These are phyloP conservation scores for Ustilaginoidea virens DNA, from an alignment of 2,329 filamentous ascomycete species.

Conservation along the genomic window DNA sequence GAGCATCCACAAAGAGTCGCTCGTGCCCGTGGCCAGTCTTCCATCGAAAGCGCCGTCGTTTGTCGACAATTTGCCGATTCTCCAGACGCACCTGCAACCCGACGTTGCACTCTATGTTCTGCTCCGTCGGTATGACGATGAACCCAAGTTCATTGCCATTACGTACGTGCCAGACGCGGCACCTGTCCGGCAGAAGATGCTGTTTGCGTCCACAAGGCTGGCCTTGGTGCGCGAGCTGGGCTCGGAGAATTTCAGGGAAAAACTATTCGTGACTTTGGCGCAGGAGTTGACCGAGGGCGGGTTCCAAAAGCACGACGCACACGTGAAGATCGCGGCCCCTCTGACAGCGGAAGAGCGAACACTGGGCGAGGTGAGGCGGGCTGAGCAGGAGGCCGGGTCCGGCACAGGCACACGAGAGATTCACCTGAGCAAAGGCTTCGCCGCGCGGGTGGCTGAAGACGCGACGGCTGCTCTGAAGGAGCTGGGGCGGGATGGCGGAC, in stretches of 20 bases:
- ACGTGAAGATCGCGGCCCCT: slow-evolving; percentile 48
- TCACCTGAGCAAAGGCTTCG: slow-evolving; percentile 39
- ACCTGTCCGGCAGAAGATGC: slow-evolving; percentile 73
- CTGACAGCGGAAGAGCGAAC: slow-evolving; percentile 65
- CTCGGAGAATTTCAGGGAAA: slow-evolving; percentile 63
- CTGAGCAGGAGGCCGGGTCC: slow-evolving; percentile 57
- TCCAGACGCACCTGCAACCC: slow-evolving; percentile 48
- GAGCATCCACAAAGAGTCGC: slow-evolving; percentile 52
- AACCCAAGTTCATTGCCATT: slow-evolving; percentile 48
- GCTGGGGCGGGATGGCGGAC: slow-evolving; percentile 34
- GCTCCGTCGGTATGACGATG: slow-evolving; percentile 47
- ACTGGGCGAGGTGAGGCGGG: slow-evolving; percentile 56
- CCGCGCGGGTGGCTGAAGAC: slow-evolving; percentile 44
- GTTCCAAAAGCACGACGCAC: slow-evolving; percentile 58
- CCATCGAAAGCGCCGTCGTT: slow-evolving; percentile 44
- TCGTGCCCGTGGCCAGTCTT: slow-evolving; percentile 41
- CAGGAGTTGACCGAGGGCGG: slow-evolving; percentile 55
- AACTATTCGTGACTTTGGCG: slow-evolving; percentile 54
- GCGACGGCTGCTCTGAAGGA: slow-evolving; percentile 48
- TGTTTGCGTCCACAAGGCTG: slow-evolving; percentile 64
- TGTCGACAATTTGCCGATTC: slow-evolving; percentile 43
- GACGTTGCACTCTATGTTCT: slow-evolving; percentile 60
- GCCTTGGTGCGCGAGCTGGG: slow-evolving; percentile 65
- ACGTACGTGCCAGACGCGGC: slow-evolving; percentile 70
- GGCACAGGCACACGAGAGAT: slow-evolving; percentile 48